phyloP scores from a whole-genome alignment of 768 basidiomycete genomes.

The Boletus rubroflammeus region DNA sequence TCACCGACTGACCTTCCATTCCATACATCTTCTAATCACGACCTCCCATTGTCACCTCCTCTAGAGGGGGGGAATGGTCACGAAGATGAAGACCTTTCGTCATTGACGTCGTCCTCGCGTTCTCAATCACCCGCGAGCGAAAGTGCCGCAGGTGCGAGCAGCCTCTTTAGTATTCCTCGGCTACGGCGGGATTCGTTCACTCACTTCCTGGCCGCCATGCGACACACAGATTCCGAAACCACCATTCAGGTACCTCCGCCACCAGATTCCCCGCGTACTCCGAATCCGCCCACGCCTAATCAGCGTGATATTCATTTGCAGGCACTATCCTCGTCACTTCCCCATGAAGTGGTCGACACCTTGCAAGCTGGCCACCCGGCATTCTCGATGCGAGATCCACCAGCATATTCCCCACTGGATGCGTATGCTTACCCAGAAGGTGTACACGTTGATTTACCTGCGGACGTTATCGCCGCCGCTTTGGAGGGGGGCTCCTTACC shows the following conservation, averaged over 20 bases:
- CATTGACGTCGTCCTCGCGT: slow-evolving; percentile 37
- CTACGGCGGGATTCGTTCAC: slow-evolving; percentile 62
- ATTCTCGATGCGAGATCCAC: slow-evolving; percentile 63
- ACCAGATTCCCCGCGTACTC: slow-evolving; percentile 75
- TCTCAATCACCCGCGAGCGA: slow-evolving; percentile 56
- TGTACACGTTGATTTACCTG: slow-evolving; percentile 89
- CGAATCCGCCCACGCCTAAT: slow-evolving; percentile 84
- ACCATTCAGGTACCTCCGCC: slow-evolving; percentile 71
- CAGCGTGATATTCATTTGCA: slow-evolving; percentile 78
- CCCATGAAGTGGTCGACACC: slow-evolving; percentile 17
- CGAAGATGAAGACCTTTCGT: slow-evolving; percentile 27
- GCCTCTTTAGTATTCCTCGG: slow-evolving; percentile 73
- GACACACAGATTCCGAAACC: slow-evolving; percentile 64
- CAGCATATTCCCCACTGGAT: slow-evolving; percentile 86
- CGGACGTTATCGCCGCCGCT: slow-evolving; percentile 87
- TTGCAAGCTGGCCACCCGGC: slow-evolving; percentile 31
- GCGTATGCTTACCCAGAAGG: slow-evolving; percentile 82
- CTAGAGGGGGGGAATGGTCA: slow-evolving; percentile 22
- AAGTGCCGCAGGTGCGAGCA: slow-evolving; percentile 73
- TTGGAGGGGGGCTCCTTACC: slow-evolving; percentile 72
- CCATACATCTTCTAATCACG: slow-evolving; percentile 48
- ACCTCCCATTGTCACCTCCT: slow-evolving; percentile 42
- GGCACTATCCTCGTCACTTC: slow-evolving; percentile 37
- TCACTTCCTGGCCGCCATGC: slow-evolving; percentile 55
- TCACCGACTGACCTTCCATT: slow-evolving; percentile 64